Base-by-base conservation (phyloP, 768 basidiomycete species). In the Pleurotus tuber-regium region DNA sequence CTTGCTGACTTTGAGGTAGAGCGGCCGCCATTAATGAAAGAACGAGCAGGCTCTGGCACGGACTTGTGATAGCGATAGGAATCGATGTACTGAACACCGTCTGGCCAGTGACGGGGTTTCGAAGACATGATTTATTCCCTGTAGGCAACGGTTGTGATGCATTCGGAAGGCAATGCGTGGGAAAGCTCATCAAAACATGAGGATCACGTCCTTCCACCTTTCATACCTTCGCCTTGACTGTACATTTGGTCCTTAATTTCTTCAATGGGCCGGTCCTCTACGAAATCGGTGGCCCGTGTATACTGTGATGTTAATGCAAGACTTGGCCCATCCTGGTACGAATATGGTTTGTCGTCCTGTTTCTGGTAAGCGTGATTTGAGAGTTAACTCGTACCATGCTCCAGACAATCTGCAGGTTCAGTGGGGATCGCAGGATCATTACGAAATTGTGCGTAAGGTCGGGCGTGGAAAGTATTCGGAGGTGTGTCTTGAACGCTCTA, bases 381-480 rank as follows among this genome's bases (percentile, higher is more conserved):
- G 55, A 56, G 57, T 44, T 36, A 53, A 39, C 49, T 30, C 19
- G 44, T 12, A 33, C 43, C 14, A 36, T 56, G 42, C 57, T 61
- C 54, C 64, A 92, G 92, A 98, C 77, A 95, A 94, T 68, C 79
- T 98, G 10, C 91, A 93, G 70, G 89, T 98, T n/a, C 90, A 94
- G 60, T 98, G 94, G 94, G 94, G 94, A 48, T 82, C 87, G 4
- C 94, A 98, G 72, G 94, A 97, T 71, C 92, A 96, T 69, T 98
- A 98, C 63, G 94, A 98, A 72, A 95, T 98, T 65, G 92, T 98
- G 28, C 79, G 94, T 52, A 98, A 98, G 72, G 94, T 98, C 6
- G 94, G 94, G 19, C 74, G 94, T 56, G 94, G 94, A 54, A 98
- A 98, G 67, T 95, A 96, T 65, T 93, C 91, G 36, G 94, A 95